phyloP scores from a whole-genome alignment of 805 yeast species.

The Starmerella davenportii region DNA sequence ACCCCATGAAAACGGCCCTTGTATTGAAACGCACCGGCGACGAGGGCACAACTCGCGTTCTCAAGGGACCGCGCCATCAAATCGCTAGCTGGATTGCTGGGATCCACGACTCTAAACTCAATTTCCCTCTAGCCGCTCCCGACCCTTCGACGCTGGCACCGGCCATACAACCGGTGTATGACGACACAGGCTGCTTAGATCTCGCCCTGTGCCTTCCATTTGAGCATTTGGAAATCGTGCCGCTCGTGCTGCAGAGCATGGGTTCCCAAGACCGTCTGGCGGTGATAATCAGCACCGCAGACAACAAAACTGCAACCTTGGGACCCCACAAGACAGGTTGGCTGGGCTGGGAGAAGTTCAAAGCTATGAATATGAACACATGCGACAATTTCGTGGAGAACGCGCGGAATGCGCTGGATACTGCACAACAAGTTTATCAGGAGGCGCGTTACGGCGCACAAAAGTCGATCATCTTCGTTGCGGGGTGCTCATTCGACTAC shows the following conservation, averaged over 20 bases:
- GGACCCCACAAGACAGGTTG: slow-evolving; percentile 7
- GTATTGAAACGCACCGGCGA: neutral
- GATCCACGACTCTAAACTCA: neutral
- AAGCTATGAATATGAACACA: neutral
- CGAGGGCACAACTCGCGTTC: neutral
- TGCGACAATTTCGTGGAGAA: slow-evolving; percentile 1
- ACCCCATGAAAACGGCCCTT: neutral
- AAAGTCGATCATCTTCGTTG: slow-evolving; percentile 2
- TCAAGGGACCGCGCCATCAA: neutral
- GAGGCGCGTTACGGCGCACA: neutral
- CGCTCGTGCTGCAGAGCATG: slow-evolving; percentile 2
- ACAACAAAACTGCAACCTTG: slow-evolving; percentile 3
- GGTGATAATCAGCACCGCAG: slow-evolving; percentile 2
- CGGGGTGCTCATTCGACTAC: slow-evolving; percentile 3
- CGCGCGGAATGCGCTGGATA: neutral
- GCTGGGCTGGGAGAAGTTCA: slow-evolving; percentile 6
- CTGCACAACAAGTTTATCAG: slow-evolving; percentile 1
- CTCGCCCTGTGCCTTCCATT: slow-evolving; percentile 6
- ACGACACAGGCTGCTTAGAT: slow-evolving; percentile 2
- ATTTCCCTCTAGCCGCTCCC: slow-evolving; percentile 1
- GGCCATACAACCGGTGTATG: slow-evolving; percentile 1
- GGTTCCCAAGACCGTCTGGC: slow-evolving; percentile 10
- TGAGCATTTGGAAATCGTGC: slow-evolving; percentile 1
- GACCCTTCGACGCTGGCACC: neutral
- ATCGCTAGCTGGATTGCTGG: slow-evolving; percentile 7